These are phyloP conservation scores for Onygena corvina DNA, from an alignment of 2,329 filamentous ascomycete species.

Conservation along the genomic window DNA sequence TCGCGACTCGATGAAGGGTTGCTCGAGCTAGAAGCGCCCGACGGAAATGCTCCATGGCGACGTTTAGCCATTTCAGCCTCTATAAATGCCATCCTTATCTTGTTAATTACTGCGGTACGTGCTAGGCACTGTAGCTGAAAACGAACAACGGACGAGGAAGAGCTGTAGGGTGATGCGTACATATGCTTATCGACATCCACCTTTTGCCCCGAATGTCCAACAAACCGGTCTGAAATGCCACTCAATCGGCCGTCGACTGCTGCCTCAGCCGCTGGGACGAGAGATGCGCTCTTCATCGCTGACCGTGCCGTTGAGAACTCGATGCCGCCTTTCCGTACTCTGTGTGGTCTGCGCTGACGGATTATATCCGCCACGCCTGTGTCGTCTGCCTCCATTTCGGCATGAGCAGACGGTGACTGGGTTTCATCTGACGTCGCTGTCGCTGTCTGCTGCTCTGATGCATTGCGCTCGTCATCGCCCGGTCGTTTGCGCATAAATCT, in stretches of 20 bases:
- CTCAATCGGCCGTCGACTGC: conserved; percentile 27
- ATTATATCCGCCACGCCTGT: conserved; percentile 25
- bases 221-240: conserved; percentile 42
- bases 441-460: neutral
- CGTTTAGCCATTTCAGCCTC: conserved; percentile 52
- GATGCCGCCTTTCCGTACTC: conserved; percentile 34
- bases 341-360: conserved; percentile 29
- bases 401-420: neutral
- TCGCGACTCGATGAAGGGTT: conserved; percentile 6
- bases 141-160: neutral
- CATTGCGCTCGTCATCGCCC: conserved; percentile 12
- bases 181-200: conserved; percentile 51
- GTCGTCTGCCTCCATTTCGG: conserved; percentile 14
- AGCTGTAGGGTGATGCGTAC: conserved; percentile 36
- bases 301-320: conserved; percentile 32
- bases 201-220: conserved; percentile 46
- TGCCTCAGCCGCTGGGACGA: conserved; percentile 23
- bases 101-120: conserved; percentile 39
- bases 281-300: conserved; percentile 14
- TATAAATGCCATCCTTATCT: conserved; percentile 55
- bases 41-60: conserved; percentile 9
- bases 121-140: neutral
- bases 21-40: conserved; percentile 11
- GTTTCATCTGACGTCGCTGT: neutral
- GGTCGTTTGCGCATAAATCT: conserved; percentile 40